phyloP scores from a whole-genome alignment of 352 stramenopile genomes.

The Globisporangium nodosum region DNA sequence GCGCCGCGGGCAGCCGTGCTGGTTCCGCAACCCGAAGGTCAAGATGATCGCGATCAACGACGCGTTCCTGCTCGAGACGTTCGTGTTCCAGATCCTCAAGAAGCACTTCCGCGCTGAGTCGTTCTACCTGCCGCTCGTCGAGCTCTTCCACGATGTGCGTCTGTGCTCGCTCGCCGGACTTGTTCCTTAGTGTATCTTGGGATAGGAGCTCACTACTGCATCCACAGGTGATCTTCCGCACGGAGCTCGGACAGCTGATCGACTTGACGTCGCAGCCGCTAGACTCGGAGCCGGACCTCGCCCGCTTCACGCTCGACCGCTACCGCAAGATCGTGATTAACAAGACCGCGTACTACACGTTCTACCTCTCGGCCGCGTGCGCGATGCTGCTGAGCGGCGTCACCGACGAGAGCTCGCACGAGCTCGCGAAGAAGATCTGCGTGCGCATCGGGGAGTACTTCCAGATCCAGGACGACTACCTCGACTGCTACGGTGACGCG shows the following conservation, averaged over 20 bases:
- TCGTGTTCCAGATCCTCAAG: constrained; percentile 88
- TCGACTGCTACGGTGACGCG: constrained; percentile 96
- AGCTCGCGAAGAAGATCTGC: constrained; percentile 91
- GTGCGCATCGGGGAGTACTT: constrained; percentile 98
- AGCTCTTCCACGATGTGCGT: constrained; percentile 92
- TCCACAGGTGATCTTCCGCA: constrained; percentile 93
- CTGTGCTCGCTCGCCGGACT: neutral
- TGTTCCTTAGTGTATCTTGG: neutral
- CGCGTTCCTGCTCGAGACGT: constrained; percentile 93
- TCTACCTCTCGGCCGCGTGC: constrained; percentile 95
- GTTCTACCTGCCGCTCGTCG: constrained; percentile 92
- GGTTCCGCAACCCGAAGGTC: constrained; percentile 90
- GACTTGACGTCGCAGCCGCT: constrained; percentile 89
- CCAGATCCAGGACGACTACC: constrained; percentile 98
- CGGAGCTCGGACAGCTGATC: constrained; percentile 94
- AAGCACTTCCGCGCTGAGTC: constrained; percentile 81
- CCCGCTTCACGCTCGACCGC: constrained; percentile 92
- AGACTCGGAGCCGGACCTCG: constrained; percentile 75
- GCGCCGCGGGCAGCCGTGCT: constrained; percentile 95
- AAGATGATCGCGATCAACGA: constrained; percentile 97
- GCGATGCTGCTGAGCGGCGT: constrained; percentile 90
- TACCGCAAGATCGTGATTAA: constrained; percentile 95
- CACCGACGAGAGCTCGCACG: constrained; percentile 63
- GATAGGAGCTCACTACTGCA: too few relatives aligned
- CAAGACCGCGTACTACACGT: constrained; percentile 99